Conservation (phyloP, 2,329 filamentous ascomycete species). For the Beauveria medogensis region DNA sequence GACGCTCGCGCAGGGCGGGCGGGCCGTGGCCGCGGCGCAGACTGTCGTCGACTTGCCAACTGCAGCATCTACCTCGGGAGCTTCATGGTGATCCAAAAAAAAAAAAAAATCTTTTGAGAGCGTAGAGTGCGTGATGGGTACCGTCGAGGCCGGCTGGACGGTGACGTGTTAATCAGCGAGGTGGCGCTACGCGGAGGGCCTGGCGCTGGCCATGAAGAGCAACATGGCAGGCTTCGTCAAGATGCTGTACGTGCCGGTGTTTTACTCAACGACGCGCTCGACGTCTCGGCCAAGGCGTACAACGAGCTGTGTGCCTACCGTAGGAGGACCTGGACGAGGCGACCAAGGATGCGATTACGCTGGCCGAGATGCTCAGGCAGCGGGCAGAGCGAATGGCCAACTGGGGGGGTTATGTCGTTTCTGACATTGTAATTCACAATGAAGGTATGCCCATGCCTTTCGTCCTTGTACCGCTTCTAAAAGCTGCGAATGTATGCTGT, state of each 20-base stretch:
- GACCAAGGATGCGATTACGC: conserved; percentile 25
- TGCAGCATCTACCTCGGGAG: conserved; percentile 41
- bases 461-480: no score
- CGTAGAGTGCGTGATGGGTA: conserved; percentile 49
- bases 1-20: conserved; percentile 45
- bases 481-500: neutral
- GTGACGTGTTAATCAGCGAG: conserved; percentile 37
- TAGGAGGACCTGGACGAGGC: conserved; percentile 44
- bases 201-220: conserved; percentile 32
- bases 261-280: conserved; percentile 29
- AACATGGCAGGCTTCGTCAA: conserved; percentile 35
- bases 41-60: conserved; percentile 38
- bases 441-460: no score
- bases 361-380: neutral
- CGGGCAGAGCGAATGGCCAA: neutral
- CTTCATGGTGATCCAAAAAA: conserved; percentile 50
- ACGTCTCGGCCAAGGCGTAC: conserved; percentile 26
- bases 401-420: neutral
- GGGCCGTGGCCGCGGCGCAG: conserved; percentile 37
- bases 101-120: no score
- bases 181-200: conserved; percentile 39
- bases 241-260: conserved; percentile 46
- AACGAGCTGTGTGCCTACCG: conserved; percentile 46
- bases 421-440: no score
- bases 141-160: conserved; percentile 50